phyloP scores from a whole-genome alignment of 805 yeast genomes.

The Pachysolen tannophilus region DNA sequence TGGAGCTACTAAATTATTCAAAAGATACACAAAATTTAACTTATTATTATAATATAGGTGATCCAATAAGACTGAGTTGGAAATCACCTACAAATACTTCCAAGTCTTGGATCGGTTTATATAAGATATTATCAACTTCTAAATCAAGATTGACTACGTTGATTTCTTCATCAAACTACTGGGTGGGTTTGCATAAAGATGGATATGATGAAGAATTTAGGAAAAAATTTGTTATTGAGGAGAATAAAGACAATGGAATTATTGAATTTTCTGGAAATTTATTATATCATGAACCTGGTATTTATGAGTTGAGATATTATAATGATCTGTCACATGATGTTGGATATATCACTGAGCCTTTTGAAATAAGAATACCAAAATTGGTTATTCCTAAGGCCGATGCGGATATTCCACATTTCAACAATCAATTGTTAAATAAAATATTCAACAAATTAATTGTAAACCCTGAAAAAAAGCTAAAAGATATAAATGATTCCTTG shows the following conservation, averaged over 20 bases:
- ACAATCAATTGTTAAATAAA: background rate
- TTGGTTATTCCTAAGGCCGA: slow-evolving; percentile 23
- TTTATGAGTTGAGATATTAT: slow-evolving; percentile 70
- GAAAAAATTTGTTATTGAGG: slow-evolving; percentile 3
- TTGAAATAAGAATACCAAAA: slow-evolving; percentile 42
- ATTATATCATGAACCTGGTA: slow-evolving; percentile 59
- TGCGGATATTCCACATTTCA: background rate
- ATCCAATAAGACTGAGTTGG: slow-evolving; percentile 49
- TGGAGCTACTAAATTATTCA: slow-evolving; percentile 15
- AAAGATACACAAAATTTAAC: slow-evolving; percentile 7
- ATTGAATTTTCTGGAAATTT: slow-evolving; percentile 39
- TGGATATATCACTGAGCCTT: slow-evolving; percentile 54
- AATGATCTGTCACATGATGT: slow-evolving; percentile 62
- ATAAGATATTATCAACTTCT: slow-evolving; percentile 53
- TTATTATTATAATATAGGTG: slow-evolving; percentile 36
- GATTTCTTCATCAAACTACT: slow-evolving; percentile 57
- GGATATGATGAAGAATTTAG: slow-evolving; percentile 22
- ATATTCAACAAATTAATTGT: background rate
- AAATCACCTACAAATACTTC: slow-evolving; percentile 34
- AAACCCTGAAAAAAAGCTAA: background rate
- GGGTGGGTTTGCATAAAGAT: slow-evolving; percentile 40
- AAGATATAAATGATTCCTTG: background rate
- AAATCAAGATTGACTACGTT: slow-evolving; percentile 46
- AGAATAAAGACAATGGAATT: slow-evolving; percentile 28
- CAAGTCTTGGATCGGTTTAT: slow-evolving; percentile 73